Percentiles rank a stretch among this genome's conserved stretches.
Conservation (phyloP, 2,329 filamentous ascomycete genomes). For the Lasiodiplodia theobromae region DNA sequence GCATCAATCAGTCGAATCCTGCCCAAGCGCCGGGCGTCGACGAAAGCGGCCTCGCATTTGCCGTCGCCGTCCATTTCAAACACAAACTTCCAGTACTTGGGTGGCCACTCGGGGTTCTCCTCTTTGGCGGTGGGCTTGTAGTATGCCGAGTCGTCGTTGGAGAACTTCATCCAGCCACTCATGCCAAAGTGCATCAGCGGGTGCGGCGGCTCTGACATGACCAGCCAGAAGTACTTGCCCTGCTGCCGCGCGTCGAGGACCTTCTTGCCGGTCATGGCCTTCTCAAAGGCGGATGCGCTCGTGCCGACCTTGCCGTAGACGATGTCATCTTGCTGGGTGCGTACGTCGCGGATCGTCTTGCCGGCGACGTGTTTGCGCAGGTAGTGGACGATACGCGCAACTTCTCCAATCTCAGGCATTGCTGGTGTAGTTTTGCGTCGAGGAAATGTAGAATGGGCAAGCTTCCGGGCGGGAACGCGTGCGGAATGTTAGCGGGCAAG, state of each 20-base stretch:
- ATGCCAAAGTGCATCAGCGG: constrained; percentile 85
- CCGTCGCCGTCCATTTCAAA: constrained; percentile 69
- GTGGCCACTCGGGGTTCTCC: constrained; percentile 77
- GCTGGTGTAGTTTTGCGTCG: not conserved
- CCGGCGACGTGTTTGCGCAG: constrained; percentile 84
- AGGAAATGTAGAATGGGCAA: too few species aligned
- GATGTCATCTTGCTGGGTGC: constrained; percentile 78
- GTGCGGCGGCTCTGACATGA: constrained; percentile 80
- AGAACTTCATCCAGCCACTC: constrained; percentile 85
- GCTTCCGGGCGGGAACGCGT: too few species aligned
- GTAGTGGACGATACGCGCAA: constrained; percentile 86
- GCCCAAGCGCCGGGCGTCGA: constrained; percentile 80
- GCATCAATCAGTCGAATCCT: constrained; percentile 85
- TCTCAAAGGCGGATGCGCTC: constrained; percentile 74
- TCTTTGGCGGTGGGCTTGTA: constrained; percentile 71
- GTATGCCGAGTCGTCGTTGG: constrained; percentile 77
- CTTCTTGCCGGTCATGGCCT: constrained; percentile 76
- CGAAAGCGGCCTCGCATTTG: constrained; percentile 76
- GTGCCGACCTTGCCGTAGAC: constrained; percentile 93
- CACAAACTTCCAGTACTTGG: constrained; percentile 87
- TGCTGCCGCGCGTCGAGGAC: constrained; percentile 78
- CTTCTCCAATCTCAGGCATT: constrained; percentile 57
- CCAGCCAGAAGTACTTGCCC: constrained; percentile 97
- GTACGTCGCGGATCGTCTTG: constrained; percentile 74
- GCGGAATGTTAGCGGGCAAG: not conserved